Conservation (phyloP, 805 yeast genomes). For the Yarrowia yakushimensis region DNA sequence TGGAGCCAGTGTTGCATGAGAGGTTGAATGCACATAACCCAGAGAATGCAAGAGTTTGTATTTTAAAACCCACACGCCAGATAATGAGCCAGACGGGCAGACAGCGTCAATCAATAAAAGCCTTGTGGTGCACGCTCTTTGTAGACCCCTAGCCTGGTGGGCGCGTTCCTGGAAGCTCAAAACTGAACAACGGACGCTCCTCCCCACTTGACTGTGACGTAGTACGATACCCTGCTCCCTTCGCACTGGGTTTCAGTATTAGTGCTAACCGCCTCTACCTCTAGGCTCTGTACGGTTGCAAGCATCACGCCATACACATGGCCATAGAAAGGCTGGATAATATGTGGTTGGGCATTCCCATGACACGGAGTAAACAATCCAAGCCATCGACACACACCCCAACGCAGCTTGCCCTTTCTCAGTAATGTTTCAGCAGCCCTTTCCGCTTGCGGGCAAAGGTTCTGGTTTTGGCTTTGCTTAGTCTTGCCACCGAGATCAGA, state of each 20-base stretch:
- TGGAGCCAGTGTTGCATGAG: constrained; percentile 11
- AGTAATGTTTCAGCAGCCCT: neutral
- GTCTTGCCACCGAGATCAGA: neutral
- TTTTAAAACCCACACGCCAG: neutral
- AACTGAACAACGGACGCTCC: no score
- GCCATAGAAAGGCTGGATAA: neutral
- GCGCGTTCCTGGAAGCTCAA: constrained; percentile 8
- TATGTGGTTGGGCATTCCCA: neutral
- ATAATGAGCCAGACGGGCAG: no score
- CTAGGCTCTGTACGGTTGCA: neutral
- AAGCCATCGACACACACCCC: neutral
- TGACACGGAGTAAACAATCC: neutral
- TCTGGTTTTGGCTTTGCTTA: constrained; percentile 5
- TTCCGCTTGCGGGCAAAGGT: neutral
- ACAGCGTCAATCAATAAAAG: neutral
- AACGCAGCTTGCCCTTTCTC: neutral
- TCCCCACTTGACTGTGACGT: no score
- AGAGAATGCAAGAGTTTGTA: neutral
- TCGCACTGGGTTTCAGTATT: neutral
- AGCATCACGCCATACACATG: neutral
- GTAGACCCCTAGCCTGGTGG: neutral
- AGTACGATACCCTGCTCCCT: no score
- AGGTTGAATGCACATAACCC: neutral
- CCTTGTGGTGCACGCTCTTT: neutral
- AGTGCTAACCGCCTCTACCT: neutral